Evolutionary conservation across 2,329 filamentous ascomycete species (phyloP).

Genomic region (Aspergillus intermedius): DNA sequence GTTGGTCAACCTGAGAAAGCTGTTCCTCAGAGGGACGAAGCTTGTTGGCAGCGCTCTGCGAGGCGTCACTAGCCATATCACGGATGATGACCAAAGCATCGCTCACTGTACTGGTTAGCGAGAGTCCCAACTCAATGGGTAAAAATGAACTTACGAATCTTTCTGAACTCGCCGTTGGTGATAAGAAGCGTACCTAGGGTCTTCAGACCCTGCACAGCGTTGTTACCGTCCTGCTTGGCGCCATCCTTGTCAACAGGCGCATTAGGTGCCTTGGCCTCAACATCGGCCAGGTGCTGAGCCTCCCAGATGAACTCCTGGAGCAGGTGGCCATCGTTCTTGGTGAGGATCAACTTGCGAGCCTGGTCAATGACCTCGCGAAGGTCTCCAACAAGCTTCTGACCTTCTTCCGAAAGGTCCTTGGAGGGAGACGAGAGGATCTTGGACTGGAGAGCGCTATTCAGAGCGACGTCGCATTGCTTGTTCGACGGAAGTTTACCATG

Average conservation of each 20-base stretch:
- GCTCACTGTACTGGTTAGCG: conserved; percentile 49
- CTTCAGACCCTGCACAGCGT: conserved; percentile 76
- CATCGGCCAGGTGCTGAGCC: conserved; percentile 66
- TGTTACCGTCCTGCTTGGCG: conserved; percentile 74
- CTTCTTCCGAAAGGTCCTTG: conserved; percentile 72
- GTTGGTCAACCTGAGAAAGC: conserved; percentile 68
- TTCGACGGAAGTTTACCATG: conserved; percentile 93
- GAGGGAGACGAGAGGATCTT: conserved; percentile 64
- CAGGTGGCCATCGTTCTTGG: conserved; percentile 92
- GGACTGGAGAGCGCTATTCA: conserved; percentile 79
- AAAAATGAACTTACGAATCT: conserved; percentile 59
- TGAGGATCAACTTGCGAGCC: conserved; percentile 75
- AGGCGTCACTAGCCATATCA: conserved; percentile 87
- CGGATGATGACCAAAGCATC: conserved; percentile 76
- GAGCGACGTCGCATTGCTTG: conserved; percentile 87
- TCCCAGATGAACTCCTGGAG: conserved; percentile 98
- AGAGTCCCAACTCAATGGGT: conserved; percentile 7
- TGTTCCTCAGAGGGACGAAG: conserved; percentile 74
- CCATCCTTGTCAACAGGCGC: conserved; percentile 67
- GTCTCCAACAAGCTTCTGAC: conserved; percentile 70
- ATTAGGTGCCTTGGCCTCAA: conserved; percentile 55
- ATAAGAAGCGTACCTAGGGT: conserved; percentile 84
- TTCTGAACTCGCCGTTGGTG: conserved; percentile 93
- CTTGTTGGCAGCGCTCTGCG: conserved; percentile 65
- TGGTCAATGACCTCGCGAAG: conserved; percentile 72